Conservation (phyloP, 352 stramenopile genomes). For the Phytophthora chlamydospora region DNA sequence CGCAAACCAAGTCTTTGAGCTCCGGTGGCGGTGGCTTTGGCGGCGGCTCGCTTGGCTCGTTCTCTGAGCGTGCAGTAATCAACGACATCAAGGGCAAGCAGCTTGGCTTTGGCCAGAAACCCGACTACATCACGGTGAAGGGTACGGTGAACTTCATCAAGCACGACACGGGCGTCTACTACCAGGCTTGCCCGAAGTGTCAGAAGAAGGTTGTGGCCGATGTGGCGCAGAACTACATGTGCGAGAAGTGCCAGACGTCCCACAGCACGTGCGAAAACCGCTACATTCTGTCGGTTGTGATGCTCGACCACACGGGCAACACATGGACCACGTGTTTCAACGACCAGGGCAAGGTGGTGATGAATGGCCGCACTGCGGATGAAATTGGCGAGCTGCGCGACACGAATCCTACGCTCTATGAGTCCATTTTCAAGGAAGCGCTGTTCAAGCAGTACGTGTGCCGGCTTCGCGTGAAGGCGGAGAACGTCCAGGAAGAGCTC, state of each 20-base stretch:
- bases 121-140: slow-evolving; percentile 97
- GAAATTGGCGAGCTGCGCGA: slow-evolving; percentile 90
- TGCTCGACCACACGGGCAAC: slow-evolving; percentile 94
- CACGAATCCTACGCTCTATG: slow-evolving; percentile 89
- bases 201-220: slow-evolving; percentile 93
- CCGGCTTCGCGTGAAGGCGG: slow-evolving; percentile 93
- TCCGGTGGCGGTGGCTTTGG: slow-evolving; percentile 74
- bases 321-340: slow-evolving; percentile 98
- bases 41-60: slow-evolving; percentile 75
- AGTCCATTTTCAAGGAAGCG: slow-evolving; percentile 94
- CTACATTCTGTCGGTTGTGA: slow-evolving; percentile 95
- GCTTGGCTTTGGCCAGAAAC: slow-evolving; percentile 95
- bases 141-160: slow-evolving; percentile 98
- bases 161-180: slow-evolving; percentile 91
- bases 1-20: slow-evolving; percentile 82
- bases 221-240: slow-evolving; percentile 95
- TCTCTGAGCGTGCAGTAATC: slow-evolving; percentile 90
- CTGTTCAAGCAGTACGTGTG: slow-evolving; percentile 91
- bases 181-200: slow-evolving; percentile 89
- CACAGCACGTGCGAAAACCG: slow-evolving; percentile 94
- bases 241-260: slow-evolving; percentile 96
- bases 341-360: slow-evolving; percentile 94
- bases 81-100: slow-evolving; percentile 95
- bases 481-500: slow-evolving; percentile 96
- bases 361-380: slow-evolving; percentile 92